Base-by-base conservation (phyloP, 139 green algal species). In the Desmodesmus armatus region DNA sequence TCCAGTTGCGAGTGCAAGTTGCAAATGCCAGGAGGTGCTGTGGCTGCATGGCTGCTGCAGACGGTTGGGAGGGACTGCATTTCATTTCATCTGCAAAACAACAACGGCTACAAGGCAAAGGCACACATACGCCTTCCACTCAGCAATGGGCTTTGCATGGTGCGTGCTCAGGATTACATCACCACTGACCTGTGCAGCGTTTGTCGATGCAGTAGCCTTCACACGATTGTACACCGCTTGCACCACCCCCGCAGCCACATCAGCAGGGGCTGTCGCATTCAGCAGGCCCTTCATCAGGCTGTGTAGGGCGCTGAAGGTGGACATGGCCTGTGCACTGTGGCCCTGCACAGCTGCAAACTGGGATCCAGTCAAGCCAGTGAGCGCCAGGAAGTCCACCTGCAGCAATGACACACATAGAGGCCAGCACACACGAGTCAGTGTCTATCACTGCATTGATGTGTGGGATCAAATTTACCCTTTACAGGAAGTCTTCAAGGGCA, bases 361-460 rank as follows among this genome's bases (percentile, higher is more conserved):
- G 63, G 44, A 27, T 27, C 41, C 40, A 47, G 60, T 49, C 27
- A 13, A 7, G 37, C 80, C 80, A 47, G 40, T 27, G 31, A 79
- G 69, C 9, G 47, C 43, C 31, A 80, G 67, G 49, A 86, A 80
- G 33, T 86, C 37, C 5, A 67, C 80, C 76, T 66, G 74, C 29
- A 29, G 43, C 65, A 41, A 70, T 11, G n/a, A 31, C 25, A 70
- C 15, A 73, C 4, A 3, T 29, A 69, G 23, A 25, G 15, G 5
- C 41, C 19, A 63, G n/a, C n/a, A n/a, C n/a, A n/a, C n/a, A n/a
- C n/a, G n/a, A n/a, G n/a, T n/a, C n/a, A n/a, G n/a, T n/a, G n/a
- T n/a, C n/a, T n/a, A n/a, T n/a, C n/a, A n/a, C n/a, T n/a, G n/a
- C n/a, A n/a, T n/a, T n/a, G n/a, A n/a, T n/a, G n/a, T n/a, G n/a